Conservation (phyloP, 257 asterid species). For the Perilla frutescens region DNA sequence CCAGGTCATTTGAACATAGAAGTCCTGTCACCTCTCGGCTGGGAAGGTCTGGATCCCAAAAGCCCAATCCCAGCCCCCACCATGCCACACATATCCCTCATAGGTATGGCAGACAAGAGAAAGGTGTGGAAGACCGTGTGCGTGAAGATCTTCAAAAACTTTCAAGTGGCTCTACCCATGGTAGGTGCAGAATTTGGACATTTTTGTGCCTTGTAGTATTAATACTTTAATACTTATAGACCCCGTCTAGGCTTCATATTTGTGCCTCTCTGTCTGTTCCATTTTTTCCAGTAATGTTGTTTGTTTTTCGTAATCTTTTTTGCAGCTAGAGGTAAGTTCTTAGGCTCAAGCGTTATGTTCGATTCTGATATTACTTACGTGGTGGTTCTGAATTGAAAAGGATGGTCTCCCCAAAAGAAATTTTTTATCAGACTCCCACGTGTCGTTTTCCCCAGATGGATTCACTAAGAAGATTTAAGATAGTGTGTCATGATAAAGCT, state of each 20-base stretch:
- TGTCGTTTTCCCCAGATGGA: conserved; percentile 64
- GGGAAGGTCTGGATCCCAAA: conserved; percentile 68
- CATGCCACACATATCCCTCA: conserved; percentile 54
- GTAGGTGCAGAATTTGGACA: conserved; percentile 54
- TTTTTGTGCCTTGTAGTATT: not conserved
- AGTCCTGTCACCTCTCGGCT: conserved; percentile 76
- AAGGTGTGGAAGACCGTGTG: conserved; percentile 68
- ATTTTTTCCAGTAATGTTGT: conserved; percentile 38
- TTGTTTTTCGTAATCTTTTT: conserved; percentile 50
- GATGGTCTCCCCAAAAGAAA: conserved; percentile 58
- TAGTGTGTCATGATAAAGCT: conserved; percentile 84
- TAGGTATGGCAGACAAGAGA: conserved; percentile 75
- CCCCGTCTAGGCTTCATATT: conserved; percentile 9
- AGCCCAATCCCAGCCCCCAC: conserved; percentile 70
- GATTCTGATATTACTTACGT: conserved; percentile 76
- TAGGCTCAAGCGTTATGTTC: conserved; percentile 74
- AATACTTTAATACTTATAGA: conserved; percentile 21
- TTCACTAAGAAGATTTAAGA: conserved; percentile 69
- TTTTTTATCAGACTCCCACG: conserved; percentile 66
- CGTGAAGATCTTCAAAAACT: conserved; percentile 75
- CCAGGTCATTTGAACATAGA: conserved; percentile 81
- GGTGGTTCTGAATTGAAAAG: conserved; percentile 85
- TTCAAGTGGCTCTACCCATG: conserved; percentile 79
- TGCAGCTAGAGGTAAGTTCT: conserved; percentile 99
- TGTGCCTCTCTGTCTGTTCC: conserved; percentile 15